Conservation (phyloP, 345 rosid genomes). For the Salix caprea region DNA sequence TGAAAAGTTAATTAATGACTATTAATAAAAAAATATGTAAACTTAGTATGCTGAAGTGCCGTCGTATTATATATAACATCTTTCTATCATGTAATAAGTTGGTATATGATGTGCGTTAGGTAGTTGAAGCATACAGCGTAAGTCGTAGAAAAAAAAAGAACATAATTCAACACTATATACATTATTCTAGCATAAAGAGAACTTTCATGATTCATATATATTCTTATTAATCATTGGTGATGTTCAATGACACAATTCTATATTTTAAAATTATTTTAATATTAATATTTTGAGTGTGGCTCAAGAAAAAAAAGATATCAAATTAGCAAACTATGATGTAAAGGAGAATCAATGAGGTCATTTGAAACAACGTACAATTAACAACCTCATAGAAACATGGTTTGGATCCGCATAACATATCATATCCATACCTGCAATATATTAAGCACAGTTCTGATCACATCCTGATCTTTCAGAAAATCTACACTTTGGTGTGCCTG, state of each 20-base stretch:
- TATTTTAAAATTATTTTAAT: not conserved
- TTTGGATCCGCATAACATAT: not conserved
- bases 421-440: conserved; percentile 65
- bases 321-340: not conserved
- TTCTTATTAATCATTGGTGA: not conserved
- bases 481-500: conserved; percentile 97
- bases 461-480: conserved; percentile 80
- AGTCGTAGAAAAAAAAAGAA: not conserved
- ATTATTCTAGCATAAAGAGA: not conserved
- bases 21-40: too few relatives aligned
- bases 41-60: too few relatives aligned
- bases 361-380: not conserved
- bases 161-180: not conserved
- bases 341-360: not conserved
- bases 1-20: too few relatives aligned
- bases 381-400: not conserved
- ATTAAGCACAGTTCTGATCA: conserved; percentile 86
- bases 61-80: not conserved
- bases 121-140: not conserved
- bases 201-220: not conserved
- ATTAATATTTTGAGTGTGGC: not conserved
- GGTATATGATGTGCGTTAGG: not conserved
- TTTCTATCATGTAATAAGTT: not conserved
- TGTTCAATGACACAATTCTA: not conserved
- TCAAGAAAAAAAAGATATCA: not conserved